Conservation (phyloP, 805 yeast species). For the Nakazawaea laoshanensis region DNA sequence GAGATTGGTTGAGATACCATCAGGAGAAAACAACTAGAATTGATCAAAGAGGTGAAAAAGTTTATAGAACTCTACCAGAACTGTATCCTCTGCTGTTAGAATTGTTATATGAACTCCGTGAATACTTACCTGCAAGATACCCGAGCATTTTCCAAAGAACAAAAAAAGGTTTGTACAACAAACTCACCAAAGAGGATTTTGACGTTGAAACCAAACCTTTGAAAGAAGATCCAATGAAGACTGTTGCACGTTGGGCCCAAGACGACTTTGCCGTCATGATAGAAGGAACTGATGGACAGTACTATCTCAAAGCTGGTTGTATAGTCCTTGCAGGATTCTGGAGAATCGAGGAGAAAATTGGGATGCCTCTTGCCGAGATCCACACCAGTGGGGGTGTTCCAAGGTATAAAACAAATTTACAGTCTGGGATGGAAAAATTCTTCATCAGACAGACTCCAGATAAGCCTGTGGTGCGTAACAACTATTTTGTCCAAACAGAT, state of each 20-base stretch:
- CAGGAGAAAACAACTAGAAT: constrained; percentile 42
- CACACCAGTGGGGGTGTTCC: constrained; percentile 68
- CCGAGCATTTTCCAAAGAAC: constrained; percentile 44
- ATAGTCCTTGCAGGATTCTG: constrained; percentile 63
- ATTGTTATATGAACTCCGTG: constrained; percentile 41
- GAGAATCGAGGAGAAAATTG: constrained; percentile 54
- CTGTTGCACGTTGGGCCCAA: constrained; percentile 50
- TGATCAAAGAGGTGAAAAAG: constrained; percentile 33
- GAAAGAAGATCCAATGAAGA: constrained; percentile 47
- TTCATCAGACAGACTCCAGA: constrained; percentile 48
- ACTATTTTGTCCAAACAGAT: constrained; percentile 60
- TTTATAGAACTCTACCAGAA: constrained; percentile 41
- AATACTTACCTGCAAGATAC: constrained; percentile 47
- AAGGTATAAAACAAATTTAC: constrained; percentile 48
- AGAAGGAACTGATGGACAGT: constrained; percentile 50
- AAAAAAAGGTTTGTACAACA: constrained; percentile 37
- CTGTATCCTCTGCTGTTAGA: constrained; percentile 51
- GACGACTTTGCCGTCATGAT: constrained; percentile 65
- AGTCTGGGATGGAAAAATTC: constrained; percentile 59
- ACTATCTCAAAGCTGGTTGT: constrained; percentile 50
- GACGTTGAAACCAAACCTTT: constrained; percentile 24
- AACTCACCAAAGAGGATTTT: constrained; percentile 45
- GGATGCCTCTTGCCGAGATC: constrained; percentile 45
- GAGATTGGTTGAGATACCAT: constrained; percentile 54
- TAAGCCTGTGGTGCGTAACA: constrained; percentile 59